Base-by-base conservation (phyloP, 495 filamentous ascomycete species). In the Neurospora terricola region DNA sequence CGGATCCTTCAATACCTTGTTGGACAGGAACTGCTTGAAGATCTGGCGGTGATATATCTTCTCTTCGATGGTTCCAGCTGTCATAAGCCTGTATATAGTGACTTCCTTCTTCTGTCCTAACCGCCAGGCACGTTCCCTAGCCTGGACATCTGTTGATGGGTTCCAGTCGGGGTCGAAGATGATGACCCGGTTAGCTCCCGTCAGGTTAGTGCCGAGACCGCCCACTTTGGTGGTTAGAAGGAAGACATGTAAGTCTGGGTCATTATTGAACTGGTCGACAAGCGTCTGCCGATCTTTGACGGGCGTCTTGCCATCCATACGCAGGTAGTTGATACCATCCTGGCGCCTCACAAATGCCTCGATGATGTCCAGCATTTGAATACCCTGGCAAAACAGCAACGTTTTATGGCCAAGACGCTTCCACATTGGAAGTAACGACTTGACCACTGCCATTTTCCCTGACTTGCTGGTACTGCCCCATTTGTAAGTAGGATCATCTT, bases 141-240 rank as follows among this genome's bases (percentile, higher is more conserved):
- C 96, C 79, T 99, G 95, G 37, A 95, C 84, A 77, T 98, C 94
- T 1, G 93, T 97, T 2, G 93, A 96, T 11, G 93, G 94, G 80
- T 99, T 98, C 96, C 96, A 99, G 79, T 99, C 95, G 0, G 96
- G 96, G 78, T 99, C 96, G 75, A 92, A 99, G 71, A 99, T 97
- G 78, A 99, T 96, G 71, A 99, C 94, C 34, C 96, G 91, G 80
- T 97, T 92, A 1, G 96, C 96, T 6, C 96, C 95, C 9, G 96
- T 98, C 16, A 99, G 83, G 76, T 99, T 99, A 68, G 97, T 89
- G 6, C 96, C 96, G 40, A 99, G 86, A 1, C 96, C 96, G 39
- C 96, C 96, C 37, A 98, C 96, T 78, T 94, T 95, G 5, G 96
- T 98, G 0, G 96, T 98, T 12, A 98, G 85, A 30, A 99, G 84